Evolutionary conservation across 202 grass and related monocot species (phyloP).

Genomic region (Hordeum pubiflorum): DNA sequence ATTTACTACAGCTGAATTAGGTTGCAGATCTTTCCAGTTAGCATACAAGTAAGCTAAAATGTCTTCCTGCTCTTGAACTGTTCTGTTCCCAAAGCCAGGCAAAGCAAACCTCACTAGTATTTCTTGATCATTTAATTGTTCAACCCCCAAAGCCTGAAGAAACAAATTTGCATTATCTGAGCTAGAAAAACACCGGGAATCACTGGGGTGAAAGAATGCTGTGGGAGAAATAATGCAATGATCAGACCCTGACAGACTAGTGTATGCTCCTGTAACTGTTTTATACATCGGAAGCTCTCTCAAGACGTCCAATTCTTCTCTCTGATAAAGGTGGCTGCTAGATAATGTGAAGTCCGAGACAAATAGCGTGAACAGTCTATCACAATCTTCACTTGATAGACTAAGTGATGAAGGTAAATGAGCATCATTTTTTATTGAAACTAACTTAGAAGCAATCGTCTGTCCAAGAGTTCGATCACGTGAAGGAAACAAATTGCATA

Average conservation of each 20-base stretch:
- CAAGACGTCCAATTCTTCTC: constrained; percentile 77
- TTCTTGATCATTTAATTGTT: constrained; percentile 78
- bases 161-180: constrained; percentile 51
- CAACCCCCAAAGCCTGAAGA: constrained; percentile 69
- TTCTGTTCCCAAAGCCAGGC: constrained; percentile 72
- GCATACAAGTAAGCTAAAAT: constrained; percentile 74
- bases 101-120: constrained; percentile 91
- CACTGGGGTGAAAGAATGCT: constrained; percentile 75
- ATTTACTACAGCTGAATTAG: constrained; percentile 54
- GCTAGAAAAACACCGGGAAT: constrained; percentile 64
- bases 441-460: constrained; percentile 59
- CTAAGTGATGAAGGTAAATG: constrained; percentile 54
- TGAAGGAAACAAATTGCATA: constrained; percentile 57
- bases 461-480: constrained; percentile 49
- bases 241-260: constrained; percentile 57
- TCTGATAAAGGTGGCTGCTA: constrained; percentile 48
- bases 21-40: constrained; percentile 86
- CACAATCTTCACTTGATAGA: constrained; percentile 64
- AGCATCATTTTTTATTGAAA: constrained; percentile 53
- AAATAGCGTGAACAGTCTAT: constrained; percentile 77
- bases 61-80: constrained; percentile 73
- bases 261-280: constrained; percentile 78
- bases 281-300: constrained; percentile 89
- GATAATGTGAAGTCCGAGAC: constrained; percentile 59
- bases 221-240: constrained; percentile 73